phyloP scores from a whole-genome alignment of 1,284 basidiomycete species.

The Sporisorium graminicola region DNA sequence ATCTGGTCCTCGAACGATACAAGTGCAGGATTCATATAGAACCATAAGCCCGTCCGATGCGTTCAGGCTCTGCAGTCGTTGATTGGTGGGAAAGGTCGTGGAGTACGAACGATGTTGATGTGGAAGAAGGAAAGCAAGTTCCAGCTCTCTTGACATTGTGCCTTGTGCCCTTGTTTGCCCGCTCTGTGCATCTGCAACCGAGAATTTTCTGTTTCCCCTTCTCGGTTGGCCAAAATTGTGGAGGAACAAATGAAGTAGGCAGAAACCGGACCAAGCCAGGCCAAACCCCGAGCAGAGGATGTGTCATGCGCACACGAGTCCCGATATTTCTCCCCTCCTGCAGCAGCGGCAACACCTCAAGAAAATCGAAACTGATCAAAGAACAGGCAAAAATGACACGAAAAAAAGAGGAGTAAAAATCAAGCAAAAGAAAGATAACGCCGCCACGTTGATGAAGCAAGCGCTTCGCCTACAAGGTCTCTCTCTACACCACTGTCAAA shows the following conservation, averaged over 20 bases:
- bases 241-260: neutral
- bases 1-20: neutral
- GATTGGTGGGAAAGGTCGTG: neutral
- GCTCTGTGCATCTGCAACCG: slow-evolving; percentile 1
- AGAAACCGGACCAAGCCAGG: slow-evolving; percentile 5
- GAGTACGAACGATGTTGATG: neutral
- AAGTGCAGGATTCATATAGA: neutral
- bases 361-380: neutral
- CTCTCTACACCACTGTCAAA: no score
- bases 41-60: neutral
- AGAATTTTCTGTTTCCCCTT: slow-evolving; percentile 1
- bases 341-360: neutral
- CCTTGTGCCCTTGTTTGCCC: neutral
- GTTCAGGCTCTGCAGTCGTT: neutral
- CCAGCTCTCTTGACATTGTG: neutral
- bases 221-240: slow-evolving; percentile 1
- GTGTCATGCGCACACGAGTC: slow-evolving; percentile 13
- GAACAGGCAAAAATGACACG: no score
- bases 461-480: no score
- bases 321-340: neutral
- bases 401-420: no score
- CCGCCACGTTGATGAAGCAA: no score
- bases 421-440: no score
- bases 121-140: neutral
- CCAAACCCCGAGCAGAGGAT: neutral